Base-by-base conservation (phyloP, 495 filamentous ascomycete genomes). In the Aspergillus incahuasiensis region DNA sequence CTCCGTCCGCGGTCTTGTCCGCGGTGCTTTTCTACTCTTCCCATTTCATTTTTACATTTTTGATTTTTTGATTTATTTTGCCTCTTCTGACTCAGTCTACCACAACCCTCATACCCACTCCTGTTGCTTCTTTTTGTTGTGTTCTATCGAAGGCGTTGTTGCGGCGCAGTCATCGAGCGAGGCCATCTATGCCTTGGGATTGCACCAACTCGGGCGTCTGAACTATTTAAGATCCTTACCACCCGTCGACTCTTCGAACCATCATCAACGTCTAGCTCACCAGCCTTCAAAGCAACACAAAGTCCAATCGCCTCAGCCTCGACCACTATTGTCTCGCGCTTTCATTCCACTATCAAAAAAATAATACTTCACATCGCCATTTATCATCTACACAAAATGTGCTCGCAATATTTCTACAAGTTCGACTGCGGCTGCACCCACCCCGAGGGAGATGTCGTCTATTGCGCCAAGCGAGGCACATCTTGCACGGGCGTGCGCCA, bases 351-450 rank as follows among this genome's bases (percentile, higher is more conserved):
- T 38, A 45, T 44, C 53, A 28, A 16, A 28, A 18, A 4, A 28
- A n/a, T n/a, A n/a, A n/a, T n/a, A n/a, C 41, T 41, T 52, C 32
- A 40, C 15, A 56, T 22, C 39, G 8, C 20, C 24, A 24, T 4
- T 41, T 38, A 32, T 19, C n/a, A 8, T 32, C 19, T 8, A 11
- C 32, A 25, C 32, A 24, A 43, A 21, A 56, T 76, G 73, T 76
- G 73, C 49, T 75, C 69, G 2, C 51, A 72, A 38, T 77, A 75
- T 55, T 73, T 72, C 55, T 66, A 68, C 62, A 58, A 71, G 20
- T 77, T 72, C 61, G 72, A 73, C 57, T 77, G 73, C 56, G 72
- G 72, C 22, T 77, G 73, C 59, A 63, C 61, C 20, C 43, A 67
- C 40, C 59, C 67, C n/a, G 68, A 74, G 51, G 68, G 61, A 1